Evolutionary conservation across 2,329 filamentous ascomycete species (phyloP), one percentile per base, ranked within the genome.

Genomic region (Venturia asperata): DNA sequence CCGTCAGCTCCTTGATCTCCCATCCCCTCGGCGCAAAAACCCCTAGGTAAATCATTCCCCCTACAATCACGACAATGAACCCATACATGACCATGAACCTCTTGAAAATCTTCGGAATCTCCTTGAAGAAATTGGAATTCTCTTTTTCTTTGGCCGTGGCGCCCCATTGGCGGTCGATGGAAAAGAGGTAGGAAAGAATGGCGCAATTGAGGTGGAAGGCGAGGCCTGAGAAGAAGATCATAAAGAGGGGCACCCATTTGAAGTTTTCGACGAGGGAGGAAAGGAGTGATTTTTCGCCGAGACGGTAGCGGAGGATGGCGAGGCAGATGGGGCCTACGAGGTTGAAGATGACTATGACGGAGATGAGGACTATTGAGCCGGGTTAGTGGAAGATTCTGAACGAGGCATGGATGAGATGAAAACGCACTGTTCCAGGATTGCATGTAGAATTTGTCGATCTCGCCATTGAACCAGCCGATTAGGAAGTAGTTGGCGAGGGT

Each of bases 101-200:
- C 70, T 77, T 80, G 68, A 85, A 74, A 64, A 86, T 79, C 66
- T 80, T 80, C 3, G 80, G 79, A 60, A 85, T 77, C 73, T 85
- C 83, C 67, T 80, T 73, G 71, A 83, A 82, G 72, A 86, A 85
- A 69, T 81, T 81, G 52, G 80, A 80, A 70, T 82, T 77, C 70
- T 83, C 81, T 43, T 81, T 77, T 73, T 86, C 83, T 74, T 85
- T 86, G 68, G 81, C 78, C 0, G 84, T 85, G 21, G 83, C 80
- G 41, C 79, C 63, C 67, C 68, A 67, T 66, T 67, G 58, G 64
- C 67, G 68, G 49, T 67, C 63, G 56, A 69, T 66, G 64, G 47
- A 30, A 56, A 69, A 64, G 2, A 41, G 39, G 39, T 41, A 41
- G 39, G 39, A 41, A 9, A 41, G 10, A 9, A 41, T 41, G 15